Percentiles rank a stretch among this genome's conserved stretches.
phyloP scores from a whole-genome alignment of 345 rosid genomes.

The Corchorus capsularis region DNA sequence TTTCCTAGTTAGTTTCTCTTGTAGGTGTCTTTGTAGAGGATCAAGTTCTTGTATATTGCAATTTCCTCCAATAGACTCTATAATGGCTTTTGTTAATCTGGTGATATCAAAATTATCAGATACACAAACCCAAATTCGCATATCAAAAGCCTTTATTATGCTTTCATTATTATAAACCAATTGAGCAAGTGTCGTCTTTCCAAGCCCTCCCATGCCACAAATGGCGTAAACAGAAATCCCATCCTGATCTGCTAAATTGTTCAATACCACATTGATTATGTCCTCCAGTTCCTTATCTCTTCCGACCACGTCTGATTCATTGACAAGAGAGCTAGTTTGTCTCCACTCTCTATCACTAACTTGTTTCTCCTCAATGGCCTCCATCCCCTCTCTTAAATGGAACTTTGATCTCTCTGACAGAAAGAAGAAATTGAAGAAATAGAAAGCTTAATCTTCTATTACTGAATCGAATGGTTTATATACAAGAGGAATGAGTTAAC shows the following conservation, averaged over 20 bases:
- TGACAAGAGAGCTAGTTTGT: slow-evolving; percentile 18
- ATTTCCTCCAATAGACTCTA: background rate
- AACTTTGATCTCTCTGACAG: slow-evolving; percentile 4
- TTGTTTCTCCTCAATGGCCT: background rate
- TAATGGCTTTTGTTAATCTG: slow-evolving; percentile 8
- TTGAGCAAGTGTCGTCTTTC: too few relatives aligned
- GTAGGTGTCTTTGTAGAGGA: slow-evolving; percentile 4
- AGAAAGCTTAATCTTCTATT: too few relatives aligned
- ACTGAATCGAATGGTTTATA: too few relatives aligned
- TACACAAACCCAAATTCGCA: slow-evolving; percentile 32
- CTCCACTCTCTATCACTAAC: background rate
- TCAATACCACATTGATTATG: too few relatives aligned
- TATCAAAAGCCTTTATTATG: too few relatives aligned
- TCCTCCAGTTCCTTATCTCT: too few relatives aligned
- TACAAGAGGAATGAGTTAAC: too few relatives aligned
- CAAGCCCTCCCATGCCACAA: too few relatives aligned
- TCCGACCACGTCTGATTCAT: slow-evolving; percentile 3
- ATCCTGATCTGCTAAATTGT: too few relatives aligned
- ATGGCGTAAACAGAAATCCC: too few relatives aligned
- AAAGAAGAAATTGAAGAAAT: too few relatives aligned
- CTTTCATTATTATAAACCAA: too few relatives aligned
- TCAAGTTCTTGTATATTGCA: background rate
- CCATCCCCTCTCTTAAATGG: background rate
- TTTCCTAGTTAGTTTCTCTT: background rate
- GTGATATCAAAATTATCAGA: slow-evolving; percentile 27